Evolutionary conservation across 169 alveolate species (phyloP), one percentile per base, ranked within the genome.

Genomic region (Babesia caballi): DNA sequence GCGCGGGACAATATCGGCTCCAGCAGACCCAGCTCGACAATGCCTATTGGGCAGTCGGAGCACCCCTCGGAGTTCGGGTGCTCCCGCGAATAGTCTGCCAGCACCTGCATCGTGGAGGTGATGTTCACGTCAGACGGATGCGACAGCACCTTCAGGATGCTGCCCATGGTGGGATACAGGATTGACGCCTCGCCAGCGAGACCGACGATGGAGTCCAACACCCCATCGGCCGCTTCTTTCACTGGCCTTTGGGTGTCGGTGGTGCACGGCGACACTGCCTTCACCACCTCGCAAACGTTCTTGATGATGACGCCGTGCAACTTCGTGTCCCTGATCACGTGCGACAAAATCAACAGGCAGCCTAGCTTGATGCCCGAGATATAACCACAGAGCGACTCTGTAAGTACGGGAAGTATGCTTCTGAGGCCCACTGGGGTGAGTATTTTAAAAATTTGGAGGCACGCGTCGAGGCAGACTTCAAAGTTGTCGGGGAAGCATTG

Each of bases 21-120:
- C 53, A 71, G 15, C 65, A 71, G 30, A 58, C 82, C 82, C 19
- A 71, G 73, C 32, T 71, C 82, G 3, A 58, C 59, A 8, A 71
- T 30, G 5, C 75, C 73, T 1, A 60, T 47, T 0, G 70, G 56
- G 33, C 11, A 4, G 19, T 52, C 14, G 21, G 61, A 40, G 0
- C 15, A 8, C 7, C 25, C 78, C 9, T 52, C 66, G 17, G 6
- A 40, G 28, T 54, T 57, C 8, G 50, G 58, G 23, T 36, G 52
- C 3, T 67, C 35, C 12, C 27, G 27, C 21, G 68, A 40, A 53
- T 57, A 38, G 1, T 58, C 72, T 9, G 28, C 42, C 27, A 71
- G 56, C n/a, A 36, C 36, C 41, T 71, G 66, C 71, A 71, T 71
- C 3, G 66, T 71, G 6, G 61, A 33, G 1, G 66, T 4, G 4